phyloP scores from a whole-genome alignment of 2,329 filamentous ascomycete species.

The Trichophyton rubrum region DNA sequence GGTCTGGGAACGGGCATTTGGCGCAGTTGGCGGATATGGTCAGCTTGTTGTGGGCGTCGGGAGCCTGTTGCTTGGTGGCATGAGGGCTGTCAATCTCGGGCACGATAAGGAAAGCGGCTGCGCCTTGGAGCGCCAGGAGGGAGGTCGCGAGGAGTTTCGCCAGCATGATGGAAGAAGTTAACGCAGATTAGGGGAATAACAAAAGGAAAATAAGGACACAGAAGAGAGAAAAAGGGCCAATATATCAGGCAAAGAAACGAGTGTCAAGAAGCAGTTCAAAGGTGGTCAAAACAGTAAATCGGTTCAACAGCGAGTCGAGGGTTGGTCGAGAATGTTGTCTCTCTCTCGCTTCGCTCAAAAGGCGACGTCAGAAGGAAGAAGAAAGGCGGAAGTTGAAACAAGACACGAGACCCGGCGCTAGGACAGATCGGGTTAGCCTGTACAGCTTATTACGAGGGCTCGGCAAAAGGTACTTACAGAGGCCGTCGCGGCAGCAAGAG shows the following conservation, averaged over 20 bases:
- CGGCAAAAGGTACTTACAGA: too few relatives aligned
- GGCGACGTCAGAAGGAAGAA: too few relatives aligned
- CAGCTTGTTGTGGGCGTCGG: slow-evolving; percentile 18
- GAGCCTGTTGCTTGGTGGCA: background rate
- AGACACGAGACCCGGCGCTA: too few relatives aligned
- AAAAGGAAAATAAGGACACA: background rate
- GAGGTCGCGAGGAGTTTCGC: slow-evolving; percentile 26
- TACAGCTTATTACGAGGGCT: too few relatives aligned
- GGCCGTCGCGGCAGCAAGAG: too few relatives aligned
- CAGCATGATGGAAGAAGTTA: slow-evolving; percentile 21
- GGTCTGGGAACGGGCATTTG: slow-evolving; percentile 29
- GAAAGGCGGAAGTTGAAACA: too few relatives aligned
- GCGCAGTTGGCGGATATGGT: slow-evolving; percentile 25
- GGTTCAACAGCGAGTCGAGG: background rate
- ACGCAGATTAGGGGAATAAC: background rate
- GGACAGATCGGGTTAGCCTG: too few relatives aligned
- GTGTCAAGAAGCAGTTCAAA: background rate
- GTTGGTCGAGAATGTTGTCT: too few relatives aligned
- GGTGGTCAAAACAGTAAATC: too few relatives aligned
- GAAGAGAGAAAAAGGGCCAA: background rate
- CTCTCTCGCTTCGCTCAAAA: too few relatives aligned
- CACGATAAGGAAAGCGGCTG: slow-evolving; percentile 26
- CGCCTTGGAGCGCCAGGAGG: slow-evolving; percentile 24
- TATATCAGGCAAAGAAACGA: background rate
- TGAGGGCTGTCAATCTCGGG: slow-evolving; percentile 15